Evolutionary conservation across 2,329 filamentous ascomycete species (phyloP), one percentile per base, ranked within the genome.

Genomic region (Aspergillus tamarii): DNA sequence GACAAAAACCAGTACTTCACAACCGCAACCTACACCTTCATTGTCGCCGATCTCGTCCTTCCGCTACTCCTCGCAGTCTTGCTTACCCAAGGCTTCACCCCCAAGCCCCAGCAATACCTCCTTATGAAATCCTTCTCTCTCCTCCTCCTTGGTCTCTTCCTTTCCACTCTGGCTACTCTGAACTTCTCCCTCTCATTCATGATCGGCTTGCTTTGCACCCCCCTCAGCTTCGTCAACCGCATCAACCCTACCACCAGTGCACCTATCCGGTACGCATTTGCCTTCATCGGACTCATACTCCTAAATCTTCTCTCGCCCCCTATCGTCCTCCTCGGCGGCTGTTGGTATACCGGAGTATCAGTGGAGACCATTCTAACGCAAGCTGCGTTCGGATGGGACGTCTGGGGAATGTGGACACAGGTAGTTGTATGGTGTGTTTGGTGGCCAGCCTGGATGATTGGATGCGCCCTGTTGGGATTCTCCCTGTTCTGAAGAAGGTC

Each of bases 161-260:
- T 99, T 67, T 94, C 94, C 14, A 91, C 94, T 0, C 89, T 99
- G 14, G 94, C 95, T 2, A 99, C 94, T 0, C 87, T 99, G 58
- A 99, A 99, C 80, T 99, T 99, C 83, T 93, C 91, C 3, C 88
- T 97, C 16, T 89, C 93, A 55, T 90, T 98, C 74, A 83, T 97
- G 43, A 84, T 97, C 57, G 95, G 95, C 43, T 81, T 98, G 2
- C 81, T 94, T 53, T 88, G 92, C 50, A 83, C 87, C 4, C 94
- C 94, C 0, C 83, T 98, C 16, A 89, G 88, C n/a, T 97, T 97
- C 75, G 82, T 79, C 61, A 69, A 66, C 69, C 81, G n/a, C 39
- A 72, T 76, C 30, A 66, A 39, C 12, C 60, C 66, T 39, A 66
- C 66, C 39, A 61, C 68, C 34, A 61, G 65, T n/a, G 67, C 69